These are phyloP conservation scores for Fraxinus paxiana DNA, from an alignment of 305 asterid genomes.

Conservation along the genomic window DNA sequence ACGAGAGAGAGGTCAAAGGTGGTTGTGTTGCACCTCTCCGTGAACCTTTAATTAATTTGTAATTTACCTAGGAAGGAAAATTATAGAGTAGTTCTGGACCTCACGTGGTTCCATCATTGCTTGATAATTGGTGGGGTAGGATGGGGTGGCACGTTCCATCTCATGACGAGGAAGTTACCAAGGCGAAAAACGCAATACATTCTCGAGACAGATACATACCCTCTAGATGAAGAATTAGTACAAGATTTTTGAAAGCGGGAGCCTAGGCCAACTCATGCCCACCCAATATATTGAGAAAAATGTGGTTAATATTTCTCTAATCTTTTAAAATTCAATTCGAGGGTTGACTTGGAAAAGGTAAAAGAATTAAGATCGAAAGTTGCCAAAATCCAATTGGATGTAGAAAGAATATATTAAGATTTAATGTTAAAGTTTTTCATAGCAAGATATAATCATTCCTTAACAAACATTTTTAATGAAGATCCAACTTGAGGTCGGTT, in stretches of 20 bases:
- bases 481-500: no score
- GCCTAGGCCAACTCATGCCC: background rate
- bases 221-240: background rate
- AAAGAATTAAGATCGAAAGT: background rate
- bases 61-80: background rate
- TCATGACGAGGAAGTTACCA: background rate
- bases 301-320: background rate
- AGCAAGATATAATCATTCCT: no score
- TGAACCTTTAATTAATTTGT: background rate
- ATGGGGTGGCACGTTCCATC: background rate
- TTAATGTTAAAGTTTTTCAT: no score
- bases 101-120: constrained; percentile 48
- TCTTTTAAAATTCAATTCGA: background rate
- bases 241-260: background rate
- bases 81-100: constrained; percentile 23
- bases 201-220: background rate
- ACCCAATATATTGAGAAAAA: background rate
- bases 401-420: no score
- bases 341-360: background rate
- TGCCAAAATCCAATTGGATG: background rate
- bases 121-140: constrained; percentile 30
- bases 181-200: background rate
- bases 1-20: constrained; percentile 34
- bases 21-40: constrained; percentile 7
- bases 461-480: no score